Percentiles rank a stretch among this genome's conserved stretches.
Evolutionary conservation across 23 red algal genomes (phyloP).

Genomic region (Pyropia yezoensis): DNA sequence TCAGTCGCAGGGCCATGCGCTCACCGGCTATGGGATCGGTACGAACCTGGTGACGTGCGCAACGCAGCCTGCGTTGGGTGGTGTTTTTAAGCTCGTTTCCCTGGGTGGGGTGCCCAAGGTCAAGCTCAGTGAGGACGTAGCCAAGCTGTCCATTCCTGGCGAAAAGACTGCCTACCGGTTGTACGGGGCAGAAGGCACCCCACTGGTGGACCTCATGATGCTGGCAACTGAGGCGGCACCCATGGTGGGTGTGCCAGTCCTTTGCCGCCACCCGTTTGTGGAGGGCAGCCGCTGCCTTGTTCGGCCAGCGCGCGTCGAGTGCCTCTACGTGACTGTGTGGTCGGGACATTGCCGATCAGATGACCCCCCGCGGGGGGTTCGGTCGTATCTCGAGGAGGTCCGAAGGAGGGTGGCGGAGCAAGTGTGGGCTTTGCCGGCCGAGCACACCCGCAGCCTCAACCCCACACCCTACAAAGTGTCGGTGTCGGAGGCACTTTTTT

Average conservation of each 20-base stretch:
- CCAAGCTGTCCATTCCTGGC: slow-evolving; percentile 49
- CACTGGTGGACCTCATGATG: slow-evolving; percentile 55
- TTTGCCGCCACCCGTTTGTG: not conserved
- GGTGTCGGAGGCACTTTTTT: no score
- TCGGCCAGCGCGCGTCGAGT: no score
- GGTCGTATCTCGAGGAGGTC: no score
- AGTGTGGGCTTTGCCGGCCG: no score
- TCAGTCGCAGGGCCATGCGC: slow-evolving; percentile 21
- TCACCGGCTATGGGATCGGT: slow-evolving; percentile 68
- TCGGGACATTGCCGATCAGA: no score
- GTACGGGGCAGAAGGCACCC: slow-evolving; percentile 22
- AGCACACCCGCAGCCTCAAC: no score
- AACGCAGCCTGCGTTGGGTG: slow-evolving; percentile 70
- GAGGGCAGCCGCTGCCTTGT: no score
- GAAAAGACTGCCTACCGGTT: slow-evolving; percentile 43
- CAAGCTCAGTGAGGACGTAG: slow-evolving; percentile 59
- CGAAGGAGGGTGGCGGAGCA: no score
- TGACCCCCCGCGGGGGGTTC: no score
- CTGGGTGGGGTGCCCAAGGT: slow-evolving; percentile 22
- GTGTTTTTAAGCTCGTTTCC: slow-evolving; percentile 61
- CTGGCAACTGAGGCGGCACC: slow-evolving; percentile 1
- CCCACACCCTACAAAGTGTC: no score
- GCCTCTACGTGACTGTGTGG: no score
- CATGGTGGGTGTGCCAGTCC: not conserved
- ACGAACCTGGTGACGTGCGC: slow-evolving; percentile 79